A percentile compares a stretch with the other conserved stretches of the same genome.
These are phyloP conservation scores for Turnera subulata DNA, from an alignment of 345 rosid species.

Conservation along the genomic window DNA sequence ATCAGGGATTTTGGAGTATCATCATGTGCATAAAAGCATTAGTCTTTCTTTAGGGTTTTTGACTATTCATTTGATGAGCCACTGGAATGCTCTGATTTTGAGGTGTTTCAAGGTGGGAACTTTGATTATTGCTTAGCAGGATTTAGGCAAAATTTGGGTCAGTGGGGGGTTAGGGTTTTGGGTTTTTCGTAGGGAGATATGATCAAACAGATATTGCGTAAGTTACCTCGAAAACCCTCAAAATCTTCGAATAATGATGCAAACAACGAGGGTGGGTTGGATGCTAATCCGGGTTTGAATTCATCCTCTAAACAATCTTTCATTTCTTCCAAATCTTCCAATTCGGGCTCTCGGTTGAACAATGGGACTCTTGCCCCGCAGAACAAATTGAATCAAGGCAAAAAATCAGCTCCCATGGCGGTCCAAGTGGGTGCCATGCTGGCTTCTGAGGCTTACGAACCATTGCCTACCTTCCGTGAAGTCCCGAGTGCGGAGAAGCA, in stretches of 20 bases:
- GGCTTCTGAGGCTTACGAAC: slow-evolving; percentile 45
- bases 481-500: slow-evolving; percentile 62
- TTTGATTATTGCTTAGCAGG: slow-evolving; percentile 11
- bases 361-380: slow-evolving; percentile 39
- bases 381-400: slow-evolving; percentile 42
- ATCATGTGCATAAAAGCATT: not conserved
- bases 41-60: not conserved
- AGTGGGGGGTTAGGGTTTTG: slow-evolving; percentile 11
- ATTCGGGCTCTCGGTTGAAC: slow-evolving; percentile 31
- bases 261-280: slow-evolving; percentile 41
- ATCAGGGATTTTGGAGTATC: not conserved
- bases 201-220: slow-evolving; percentile 79
- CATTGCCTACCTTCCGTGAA: slow-evolving; percentile 64
- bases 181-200: slow-evolving; percentile 31
- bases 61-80: not conserved
- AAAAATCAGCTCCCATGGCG: slow-evolving; percentile 25
- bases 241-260: slow-evolving; percentile 52
- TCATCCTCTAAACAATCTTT: slow-evolving; percentile 33
- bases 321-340: slow-evolving; percentile 35
- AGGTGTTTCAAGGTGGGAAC: slow-evolving; percentile 15
- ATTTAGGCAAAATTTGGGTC: slow-evolving; percentile 1
- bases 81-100: slow-evolving; percentile 14
- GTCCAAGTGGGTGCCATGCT: slow-evolving; percentile 32
- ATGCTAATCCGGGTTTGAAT: slow-evolving; percentile 30
- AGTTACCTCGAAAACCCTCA: slow-evolving; percentile 66